Evolutionary conservation across 2,329 filamentous ascomycete genomes (phyloP).

Genomic region (Stachybotrys elegans): DNA sequence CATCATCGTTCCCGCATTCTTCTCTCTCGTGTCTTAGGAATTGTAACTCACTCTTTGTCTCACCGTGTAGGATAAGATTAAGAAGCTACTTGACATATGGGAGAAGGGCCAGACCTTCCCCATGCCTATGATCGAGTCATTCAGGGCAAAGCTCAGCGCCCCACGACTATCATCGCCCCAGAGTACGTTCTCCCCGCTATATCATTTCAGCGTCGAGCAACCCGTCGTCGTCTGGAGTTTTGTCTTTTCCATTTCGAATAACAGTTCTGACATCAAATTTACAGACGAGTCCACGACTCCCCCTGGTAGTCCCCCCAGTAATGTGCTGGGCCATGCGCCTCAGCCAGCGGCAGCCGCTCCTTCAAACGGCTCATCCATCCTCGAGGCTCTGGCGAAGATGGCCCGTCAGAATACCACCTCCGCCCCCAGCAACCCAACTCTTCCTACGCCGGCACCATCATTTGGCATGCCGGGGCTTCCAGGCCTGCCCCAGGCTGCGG

Average conservation of each 20-base stretch:
- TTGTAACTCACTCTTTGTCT: slow-evolving; percentile 34
- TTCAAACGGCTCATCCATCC: slow-evolving; percentile 53
- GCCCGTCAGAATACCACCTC: slow-evolving; percentile 64
- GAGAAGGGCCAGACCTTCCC: slow-evolving; percentile 93
- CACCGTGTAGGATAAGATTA: slow-evolving; percentile 80
- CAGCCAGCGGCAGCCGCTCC: slow-evolving; percentile 32
- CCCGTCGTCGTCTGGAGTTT: no score
- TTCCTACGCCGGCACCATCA: slow-evolving; percentile 38
- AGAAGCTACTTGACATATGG: slow-evolving; percentile 95
- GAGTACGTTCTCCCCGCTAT: slow-evolving; percentile 60
- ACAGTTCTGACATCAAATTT: slow-evolving; percentile 36
- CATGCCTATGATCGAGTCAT: slow-evolving; percentile 67
- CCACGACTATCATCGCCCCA: slow-evolving; percentile 37
- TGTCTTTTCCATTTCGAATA: no score
- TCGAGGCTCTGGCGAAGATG: slow-evolving; percentile 76
- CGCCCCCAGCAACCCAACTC: slow-evolving; percentile 33
- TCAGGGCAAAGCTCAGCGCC: slow-evolving; percentile 74
- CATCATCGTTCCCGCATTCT: slow-evolving; percentile 1
- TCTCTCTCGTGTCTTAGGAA: slow-evolving; percentile 14
- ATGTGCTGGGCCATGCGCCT: slow-evolving; percentile 26
- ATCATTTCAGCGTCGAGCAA: no score
- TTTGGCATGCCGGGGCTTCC: slow-evolving; percentile 28
- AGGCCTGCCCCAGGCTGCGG: slow-evolving; percentile 25
- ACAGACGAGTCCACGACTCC: slow-evolving; percentile 69
- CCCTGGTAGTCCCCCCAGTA: slow-evolving; percentile 53